These are phyloP conservation scores for Cryphonectria parasitica DNA, from an alignment of 2,329 filamentous ascomycete species.

Conservation along the genomic window DNA sequence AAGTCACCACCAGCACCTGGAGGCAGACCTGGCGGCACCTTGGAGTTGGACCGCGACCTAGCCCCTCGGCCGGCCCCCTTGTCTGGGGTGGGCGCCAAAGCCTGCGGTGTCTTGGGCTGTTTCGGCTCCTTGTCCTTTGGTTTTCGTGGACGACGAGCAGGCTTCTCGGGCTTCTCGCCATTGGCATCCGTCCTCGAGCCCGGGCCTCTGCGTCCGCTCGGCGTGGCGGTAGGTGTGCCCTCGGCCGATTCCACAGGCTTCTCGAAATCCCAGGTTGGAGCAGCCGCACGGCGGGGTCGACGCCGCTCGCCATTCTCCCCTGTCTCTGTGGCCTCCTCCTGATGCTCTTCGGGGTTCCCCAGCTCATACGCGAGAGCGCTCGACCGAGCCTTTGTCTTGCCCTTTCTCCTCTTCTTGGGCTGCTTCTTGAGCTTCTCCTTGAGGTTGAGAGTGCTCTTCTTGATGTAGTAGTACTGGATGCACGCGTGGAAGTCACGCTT, in stretches of 20 bases:
- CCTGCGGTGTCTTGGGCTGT: conserved; percentile 45
- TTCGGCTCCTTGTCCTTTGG: conserved; percentile 42
- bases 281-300: conserved; percentile 65
- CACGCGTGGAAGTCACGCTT: conserved; percentile 75
- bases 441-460: conserved; percentile 74
- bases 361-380: conserved; percentile 70
- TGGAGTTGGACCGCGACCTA: conserved; percentile 60
- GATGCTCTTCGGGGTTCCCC: conserved; percentile 61
- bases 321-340: conserved; percentile 58
- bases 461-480: conserved; percentile 86
- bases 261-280: conserved; percentile 73
- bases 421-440: conserved; percentile 75
- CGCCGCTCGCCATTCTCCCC: conserved; percentile 64
- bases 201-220: conserved; percentile 53
- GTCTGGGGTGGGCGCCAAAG: conserved; percentile 51
- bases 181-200: conserved; percentile 47
- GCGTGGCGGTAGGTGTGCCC: conserved; percentile 56
- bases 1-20: conserved; percentile 39
- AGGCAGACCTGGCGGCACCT: conserved; percentile 42
- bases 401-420: conserved; percentile 59
- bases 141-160: conserved; percentile 45
- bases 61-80: conserved; percentile 46
- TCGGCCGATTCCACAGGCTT: conserved; percentile 41
- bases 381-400: conserved; percentile 61
- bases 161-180: conserved; percentile 50